Evolutionary conservation across 768 basidiomycete species (phyloP).

Genomic region (Coprinellus aureogranulatus): DNA sequence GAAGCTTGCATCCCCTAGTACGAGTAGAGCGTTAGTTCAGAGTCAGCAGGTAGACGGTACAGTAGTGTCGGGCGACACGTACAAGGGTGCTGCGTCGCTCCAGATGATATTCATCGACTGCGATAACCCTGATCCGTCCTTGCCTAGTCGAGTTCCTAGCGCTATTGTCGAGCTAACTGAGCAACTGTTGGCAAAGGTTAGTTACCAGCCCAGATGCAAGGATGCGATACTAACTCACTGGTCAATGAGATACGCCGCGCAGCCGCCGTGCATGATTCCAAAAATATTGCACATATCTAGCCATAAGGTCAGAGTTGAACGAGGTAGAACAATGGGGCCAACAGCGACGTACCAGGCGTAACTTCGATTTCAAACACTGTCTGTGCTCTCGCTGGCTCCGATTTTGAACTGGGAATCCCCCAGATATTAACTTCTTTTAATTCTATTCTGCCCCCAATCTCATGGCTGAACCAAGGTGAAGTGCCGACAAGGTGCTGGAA

Average conservation of each 20-base stretch:
- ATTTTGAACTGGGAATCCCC: conserved; percentile 14
- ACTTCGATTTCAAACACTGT: conserved; percentile 40
- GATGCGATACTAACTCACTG: conserved; percentile 32
- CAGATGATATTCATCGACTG: conserved; percentile 52
- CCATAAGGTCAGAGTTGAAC: background rate
- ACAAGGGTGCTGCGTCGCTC: conserved; percentile 34
- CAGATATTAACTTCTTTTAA: conserved; percentile 36
- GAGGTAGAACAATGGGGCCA: background rate
- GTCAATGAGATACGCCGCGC: conserved; percentile 55
- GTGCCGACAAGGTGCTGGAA: conserved; percentile 39
- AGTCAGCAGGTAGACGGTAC: background rate
- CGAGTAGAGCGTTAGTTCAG: background rate
- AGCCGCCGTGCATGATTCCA: conserved; percentile 54
- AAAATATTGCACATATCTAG: conserved; percentile 56
- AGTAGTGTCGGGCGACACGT: background rate
- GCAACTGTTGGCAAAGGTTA: conserved; percentile 29
- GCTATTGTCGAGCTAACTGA: conserved; percentile 41
- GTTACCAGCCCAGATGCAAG: too few species aligned
- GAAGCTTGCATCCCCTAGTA: conserved; percentile 37
- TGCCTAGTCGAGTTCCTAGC: conserved; percentile 36
- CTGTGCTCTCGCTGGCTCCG: conserved; percentile 22
- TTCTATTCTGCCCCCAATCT: conserved; percentile 37
- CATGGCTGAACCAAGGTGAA: conserved; percentile 33
- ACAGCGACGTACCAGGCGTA: conserved; percentile 26
- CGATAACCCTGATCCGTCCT: conserved; percentile 46